Evolutionary conservation across 202 grass and related monocot genomes (phyloP), one percentile per base, ranked within the genome.

Genomic region (Sporobolus alterniflorus): DNA sequence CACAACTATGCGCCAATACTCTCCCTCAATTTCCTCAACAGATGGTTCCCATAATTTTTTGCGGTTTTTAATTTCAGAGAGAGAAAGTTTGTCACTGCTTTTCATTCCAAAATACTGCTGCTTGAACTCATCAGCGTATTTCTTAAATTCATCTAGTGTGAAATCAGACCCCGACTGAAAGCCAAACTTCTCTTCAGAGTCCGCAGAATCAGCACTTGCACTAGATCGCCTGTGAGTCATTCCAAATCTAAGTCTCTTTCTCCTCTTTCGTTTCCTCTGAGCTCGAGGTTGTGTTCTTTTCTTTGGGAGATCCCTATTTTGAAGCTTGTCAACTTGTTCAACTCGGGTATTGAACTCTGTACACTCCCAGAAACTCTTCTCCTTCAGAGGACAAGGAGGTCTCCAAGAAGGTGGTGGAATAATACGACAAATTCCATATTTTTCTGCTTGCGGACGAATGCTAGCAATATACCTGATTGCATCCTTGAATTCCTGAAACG

Each of bases 1-100:
- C 81, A 92, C 81, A 64, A 99, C 93, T 80, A 99, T 94, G 59
- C 89, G 83, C 96, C 96, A 99, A 85, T 99, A 99, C 86, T 99
- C 96, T 75, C 93, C 96, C 79, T 99, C 96, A 63, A 99, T 96
- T 82, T 99, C 96, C 46, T 89, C 85, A 51, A 94, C 89, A 15
- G 89, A 92, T 59, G 89, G 93, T 62, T 85, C 77, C 75, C 84
- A 91, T 18, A 63, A 81, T 80, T 92, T 57, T 75, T 92, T 83
- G 60, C 51, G 61, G 2, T 68, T 76, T 69, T 82, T 87, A 66
- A 87, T 88, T 65, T 85, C 67, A 15, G 63, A 55, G 71, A 82
- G 64, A 71, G 83, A 82, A 52, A 74, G 83, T 71, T 90, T 77
- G 57, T 76, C 82, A 46, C 43, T 74, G 82, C 76, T 52, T 12